Evolutionary conservation across 2,329 filamentous ascomycete species (phyloP), one percentile per base, ranked within the genome.

Genomic region (Periconia digitata): DNA sequence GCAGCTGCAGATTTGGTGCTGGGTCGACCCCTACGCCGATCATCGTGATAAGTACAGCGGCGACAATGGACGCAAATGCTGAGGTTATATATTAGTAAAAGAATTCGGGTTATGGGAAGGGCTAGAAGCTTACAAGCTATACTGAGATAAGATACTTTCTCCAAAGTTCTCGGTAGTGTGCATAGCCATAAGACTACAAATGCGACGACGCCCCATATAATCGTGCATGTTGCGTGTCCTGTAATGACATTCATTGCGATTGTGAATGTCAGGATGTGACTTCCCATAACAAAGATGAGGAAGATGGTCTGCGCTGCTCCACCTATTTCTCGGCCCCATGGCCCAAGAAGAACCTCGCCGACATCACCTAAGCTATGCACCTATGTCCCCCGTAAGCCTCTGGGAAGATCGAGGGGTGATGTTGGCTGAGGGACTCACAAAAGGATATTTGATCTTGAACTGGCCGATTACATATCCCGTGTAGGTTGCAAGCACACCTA

Each of bases 221-320:
- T 82, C 13, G 82, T 83, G 40, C 84, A 87, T 0, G 81, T 79
- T 0, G 78, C 80, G 49, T 85, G 77, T 3, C 79, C 66, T 4
- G 83, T 83, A 36, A 89, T 74, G 42, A 78, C 81, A 58, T 83
- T 82, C 68, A 87, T 81, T 58, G 84, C 85, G 57, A 87, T 85
- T 29, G 78, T 81, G 57, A 87, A 87, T 0, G 85, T 86, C 54
- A 88, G 72, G 49, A 86, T 77, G 69, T 89, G 86, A n/a, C 84
- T 85, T 36, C 81, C 83, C 69, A 85, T 83, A 59, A 85, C 79
- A 70, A 89, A 86, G 50, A 85, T 73, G 36, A 88, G 75, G 70
- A 87, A 83, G 21, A 87, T 71, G 13, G 78, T 74, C 59, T 86
- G 84, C 57, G 81, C 83, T 58, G 74, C 72, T 18, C 84, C 84